Base-by-base conservation (phyloP, 148 eudicot genomes). In the Heliosperma pusillum region DNA sequence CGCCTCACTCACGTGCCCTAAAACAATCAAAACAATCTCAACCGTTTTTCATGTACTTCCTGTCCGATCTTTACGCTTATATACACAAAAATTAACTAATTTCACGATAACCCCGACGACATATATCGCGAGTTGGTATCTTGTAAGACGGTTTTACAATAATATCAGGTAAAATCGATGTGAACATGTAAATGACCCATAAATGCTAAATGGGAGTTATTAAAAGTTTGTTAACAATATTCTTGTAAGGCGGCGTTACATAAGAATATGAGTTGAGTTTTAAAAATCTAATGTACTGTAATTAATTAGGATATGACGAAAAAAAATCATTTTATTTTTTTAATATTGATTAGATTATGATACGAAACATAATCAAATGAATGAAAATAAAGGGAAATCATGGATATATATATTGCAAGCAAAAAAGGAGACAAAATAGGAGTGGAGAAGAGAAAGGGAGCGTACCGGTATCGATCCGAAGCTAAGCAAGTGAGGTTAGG, bases 21-120 rank as follows among this genome's bases (percentile, higher is more conserved):
- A 17, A 3, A 19, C 15, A 12, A 5, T 15, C 25, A 68, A 45
- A 59, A 70, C 74, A 3, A 50, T 50, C 27, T 66, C 75, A 75
- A 80, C 75, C 71, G 75, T 55, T 70, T 60, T 62, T 61, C 70
- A 19, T 47, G 44, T 75, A 20, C 7, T 64, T 63, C 22, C 42
- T 59, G 53, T 59, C 81, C 78, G 61, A 60, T 27, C 10, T 79
- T 69, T 62, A 33, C 69, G 75, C 70, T 74, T 12, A 26, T 52
- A 73, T 73, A 22, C 72, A 26, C 69, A 27, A 20, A 60, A 66
- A 57, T 50, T 42, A 68, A 42, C 26, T 4, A 36, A 36, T 36
- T 36, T 10, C 42, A 7, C 42, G 42, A 36, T 36, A 36, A 33
- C 7, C 7, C 2, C 42, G 2, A 0, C 6, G 40, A 33, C 3